phyloP scores from a whole-genome alignment of 2,329 filamentous ascomycete species.

The Talaromyces verruculosus region DNA sequence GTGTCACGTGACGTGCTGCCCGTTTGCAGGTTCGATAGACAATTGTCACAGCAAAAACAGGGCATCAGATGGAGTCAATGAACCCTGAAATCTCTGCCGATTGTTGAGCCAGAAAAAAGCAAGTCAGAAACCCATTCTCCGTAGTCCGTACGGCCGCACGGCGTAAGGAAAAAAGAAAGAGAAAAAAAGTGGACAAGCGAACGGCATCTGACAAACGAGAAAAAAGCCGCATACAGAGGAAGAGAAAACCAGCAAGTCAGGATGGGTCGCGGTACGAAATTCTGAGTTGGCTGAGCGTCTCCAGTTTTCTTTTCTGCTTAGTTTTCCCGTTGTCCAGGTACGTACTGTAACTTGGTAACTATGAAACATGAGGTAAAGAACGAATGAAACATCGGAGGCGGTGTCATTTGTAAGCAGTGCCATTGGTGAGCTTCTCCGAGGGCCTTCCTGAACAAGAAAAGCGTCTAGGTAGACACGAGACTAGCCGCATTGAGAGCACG shows the following conservation, averaged over 20 bases:
- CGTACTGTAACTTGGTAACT: not conserved
- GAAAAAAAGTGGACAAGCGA: constrained; percentile 9
- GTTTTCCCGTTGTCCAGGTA: not conserved
- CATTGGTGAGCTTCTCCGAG: not conserved
- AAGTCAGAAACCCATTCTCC: not conserved
- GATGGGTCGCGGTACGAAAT: not conserved
- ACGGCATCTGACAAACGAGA: constrained; percentile 7
- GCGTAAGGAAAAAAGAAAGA: not conserved
- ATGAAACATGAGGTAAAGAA: not conserved
- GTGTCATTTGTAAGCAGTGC: not conserved
- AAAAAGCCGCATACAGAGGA: constrained; percentile 17
- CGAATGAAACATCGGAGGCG: not conserved
- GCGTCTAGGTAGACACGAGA: not conserved
- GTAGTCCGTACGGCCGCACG: no score
- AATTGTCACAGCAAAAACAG: not conserved
- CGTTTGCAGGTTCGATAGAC: not conserved
- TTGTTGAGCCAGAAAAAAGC: not conserved
- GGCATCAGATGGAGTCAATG: not conserved
- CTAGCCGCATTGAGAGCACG: not conserved
- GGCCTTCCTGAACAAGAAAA: not conserved
- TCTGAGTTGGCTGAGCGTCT: constrained; percentile 1
- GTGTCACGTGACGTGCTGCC: not conserved
- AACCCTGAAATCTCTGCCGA: not conserved
- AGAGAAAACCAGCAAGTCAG: constrained; percentile 3
- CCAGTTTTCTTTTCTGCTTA: constrained; percentile 5